These are phyloP conservation scores for Hanseniaspora clermontiae DNA, from an alignment of 805 yeast genomes.

Conservation along the genomic window DNA sequence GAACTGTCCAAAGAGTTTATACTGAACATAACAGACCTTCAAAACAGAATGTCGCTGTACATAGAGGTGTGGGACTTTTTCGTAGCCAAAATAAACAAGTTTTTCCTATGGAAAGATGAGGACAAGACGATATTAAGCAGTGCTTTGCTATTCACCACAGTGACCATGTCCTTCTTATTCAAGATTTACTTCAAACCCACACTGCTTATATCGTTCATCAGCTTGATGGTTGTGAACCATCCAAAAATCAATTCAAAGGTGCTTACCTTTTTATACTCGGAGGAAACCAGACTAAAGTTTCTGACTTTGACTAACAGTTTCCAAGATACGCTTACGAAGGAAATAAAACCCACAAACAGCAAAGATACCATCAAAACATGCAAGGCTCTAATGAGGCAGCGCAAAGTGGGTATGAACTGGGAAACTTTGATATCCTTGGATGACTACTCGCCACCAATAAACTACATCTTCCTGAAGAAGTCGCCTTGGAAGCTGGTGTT, in stretches of 20 bases:
- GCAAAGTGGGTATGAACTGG: slow-evolving; percentile 5
- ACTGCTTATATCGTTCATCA: background rate
- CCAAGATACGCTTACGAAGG: background rate
- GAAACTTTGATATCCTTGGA: background rate
- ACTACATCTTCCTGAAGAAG: background rate
- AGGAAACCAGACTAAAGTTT: slow-evolving; percentile 47
- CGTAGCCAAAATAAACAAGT: background rate
- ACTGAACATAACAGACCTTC: slow-evolving; percentile 69
- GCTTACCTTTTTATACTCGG: slow-evolving; percentile 41
- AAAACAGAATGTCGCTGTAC: slow-evolving; percentile 62
- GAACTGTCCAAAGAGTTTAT: slow-evolving; percentile 68
- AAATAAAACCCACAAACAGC: background rate
- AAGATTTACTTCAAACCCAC: background rate
- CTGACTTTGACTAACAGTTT: slow-evolving; percentile 36
- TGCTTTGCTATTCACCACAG: background rate
- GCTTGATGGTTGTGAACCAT: slow-evolving; percentile 33
- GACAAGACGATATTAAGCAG: background rate
- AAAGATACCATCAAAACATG: background rate
- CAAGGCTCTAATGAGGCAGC: slow-evolving; percentile 2
- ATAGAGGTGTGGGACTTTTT: slow-evolving; percentile 47
- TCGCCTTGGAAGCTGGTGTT: slow-evolving; percentile 3
- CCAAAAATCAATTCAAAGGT: slow-evolving; percentile 41
- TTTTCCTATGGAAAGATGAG: slow-evolving; percentile 5
- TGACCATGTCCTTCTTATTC: background rate
- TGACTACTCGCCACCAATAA: slow-evolving; percentile 7